phyloP scores from a whole-genome alignment of 2,329 filamentous ascomycete genomes.

The Aspergillus sp. region DNA sequence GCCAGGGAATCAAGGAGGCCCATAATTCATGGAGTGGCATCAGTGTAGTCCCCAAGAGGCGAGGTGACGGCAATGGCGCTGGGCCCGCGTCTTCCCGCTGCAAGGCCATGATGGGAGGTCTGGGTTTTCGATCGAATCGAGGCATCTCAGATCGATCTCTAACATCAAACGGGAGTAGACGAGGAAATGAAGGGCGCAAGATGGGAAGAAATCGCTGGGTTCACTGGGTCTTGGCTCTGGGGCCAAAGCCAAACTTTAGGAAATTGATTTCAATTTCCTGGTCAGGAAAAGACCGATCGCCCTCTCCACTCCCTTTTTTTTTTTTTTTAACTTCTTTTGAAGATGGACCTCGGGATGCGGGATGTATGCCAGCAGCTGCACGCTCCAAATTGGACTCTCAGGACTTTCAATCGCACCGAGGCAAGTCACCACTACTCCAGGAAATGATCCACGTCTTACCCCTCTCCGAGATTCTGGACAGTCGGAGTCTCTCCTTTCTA shows the following conservation, averaged over 20 bases:
- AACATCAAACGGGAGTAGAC: not conserved
- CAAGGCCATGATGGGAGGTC: not conserved
- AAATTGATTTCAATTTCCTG: conserved; percentile 15
- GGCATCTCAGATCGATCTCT: conserved; percentile 1
- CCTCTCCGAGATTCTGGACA: not conserved
- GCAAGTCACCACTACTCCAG: not conserved
- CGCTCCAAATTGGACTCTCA: not conserved
- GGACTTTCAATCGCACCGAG: not conserved
- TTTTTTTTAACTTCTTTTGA: not conserved
- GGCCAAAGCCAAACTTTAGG: conserved; percentile 4
- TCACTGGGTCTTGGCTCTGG: conserved; percentile 10
- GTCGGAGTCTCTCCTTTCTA: not conserved
- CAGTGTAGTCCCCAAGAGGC: not conserved
- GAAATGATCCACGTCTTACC: not conserved
- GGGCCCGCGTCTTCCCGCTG: conserved; percentile 3
- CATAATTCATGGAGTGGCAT: not conserved
- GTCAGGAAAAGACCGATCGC: conserved; percentile 22
- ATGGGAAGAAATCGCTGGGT: not conserved
- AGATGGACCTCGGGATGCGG: not conserved
- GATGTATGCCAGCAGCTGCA: not conserved
- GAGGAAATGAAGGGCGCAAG: not conserved
- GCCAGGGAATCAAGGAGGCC: not conserved
- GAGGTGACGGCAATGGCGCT: conserved; percentile 4
- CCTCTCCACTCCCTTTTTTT: conserved; percentile 4
- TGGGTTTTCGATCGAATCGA: not conserved